Conservation (phyloP, 352 stramenopile species). For the Phytophthora niederhauseri region DNA sequence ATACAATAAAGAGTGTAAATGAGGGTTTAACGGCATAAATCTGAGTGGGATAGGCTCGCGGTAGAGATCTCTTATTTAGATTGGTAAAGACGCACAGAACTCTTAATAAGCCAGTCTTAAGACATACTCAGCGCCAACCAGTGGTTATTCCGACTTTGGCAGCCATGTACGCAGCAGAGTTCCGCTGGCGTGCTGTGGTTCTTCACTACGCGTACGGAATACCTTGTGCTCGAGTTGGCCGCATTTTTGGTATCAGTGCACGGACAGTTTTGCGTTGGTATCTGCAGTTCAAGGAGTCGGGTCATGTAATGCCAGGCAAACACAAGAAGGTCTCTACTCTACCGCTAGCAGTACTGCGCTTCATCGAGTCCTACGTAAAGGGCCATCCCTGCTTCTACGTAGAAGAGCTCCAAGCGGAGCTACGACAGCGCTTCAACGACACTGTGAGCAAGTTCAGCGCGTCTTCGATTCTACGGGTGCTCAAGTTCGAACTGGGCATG, state of each 20-base stretch:
- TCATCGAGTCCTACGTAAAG: slow-evolving; percentile 14
- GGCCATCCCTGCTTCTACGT: slow-evolving; percentile 33
- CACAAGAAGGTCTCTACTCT: not conserved
- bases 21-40: no score
- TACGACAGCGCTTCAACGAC: no score
- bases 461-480: no score
- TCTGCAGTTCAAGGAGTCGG: slow-evolving; percentile 11
- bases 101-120: no score
- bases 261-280: slow-evolving; percentile 23
- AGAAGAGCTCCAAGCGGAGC: slow-evolving; percentile 24
- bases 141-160: no score
- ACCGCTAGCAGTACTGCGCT: not conserved
- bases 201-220: slow-evolving; percentile 32
- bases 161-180: slow-evolving; percentile 15
- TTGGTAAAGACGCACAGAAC: no score
- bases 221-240: slow-evolving; percentile 6
- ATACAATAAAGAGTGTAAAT: no score
- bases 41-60: no score
- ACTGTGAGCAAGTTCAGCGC: no score
- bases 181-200: slow-evolving; percentile 21
- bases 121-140: no score
- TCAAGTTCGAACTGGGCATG: no score
- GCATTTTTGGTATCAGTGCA: slow-evolving; percentile 13
- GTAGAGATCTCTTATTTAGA: no score
- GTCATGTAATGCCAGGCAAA: not conserved